A percentile compares a stretch with the other conserved stretches of the same genome.
These are phyloP conservation scores for Metarhizium robertsii DNA, from an alignment of 2,329 filamentous ascomycete genomes.

Conservation along the genomic window DNA sequence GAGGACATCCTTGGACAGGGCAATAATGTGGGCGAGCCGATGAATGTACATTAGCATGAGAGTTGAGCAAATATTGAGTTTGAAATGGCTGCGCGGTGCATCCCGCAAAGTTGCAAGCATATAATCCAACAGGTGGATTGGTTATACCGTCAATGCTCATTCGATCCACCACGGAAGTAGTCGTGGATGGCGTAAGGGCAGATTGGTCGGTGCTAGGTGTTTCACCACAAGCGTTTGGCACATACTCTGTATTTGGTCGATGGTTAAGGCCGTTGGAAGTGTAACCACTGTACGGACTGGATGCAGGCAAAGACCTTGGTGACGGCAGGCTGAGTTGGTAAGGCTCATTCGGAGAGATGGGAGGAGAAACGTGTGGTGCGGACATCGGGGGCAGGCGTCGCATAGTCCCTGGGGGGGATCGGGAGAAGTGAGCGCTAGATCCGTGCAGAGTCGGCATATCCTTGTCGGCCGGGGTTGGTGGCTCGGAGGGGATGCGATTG, in stretches of 20 bases:
- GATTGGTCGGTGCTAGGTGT: conserved; percentile 37
- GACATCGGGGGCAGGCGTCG: conserved; percentile 22
- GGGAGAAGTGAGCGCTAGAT: conserved; percentile 17
- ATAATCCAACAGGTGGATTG: conserved; percentile 41
- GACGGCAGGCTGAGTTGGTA: conserved; percentile 38
- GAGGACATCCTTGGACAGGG: conserved; percentile 50
- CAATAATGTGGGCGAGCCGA: conserved; percentile 58
- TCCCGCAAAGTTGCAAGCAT: conserved; percentile 49
- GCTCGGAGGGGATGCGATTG: conserved; percentile 20
- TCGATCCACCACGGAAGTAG: conserved; percentile 34
- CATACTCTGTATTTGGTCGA: conserved; percentile 31
- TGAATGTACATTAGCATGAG: conserved; percentile 66
- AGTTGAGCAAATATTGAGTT: conserved; percentile 69
- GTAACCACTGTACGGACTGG: conserved; percentile 30
- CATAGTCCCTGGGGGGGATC: conserved; percentile 25
- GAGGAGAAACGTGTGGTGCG: conserved; percentile 29
- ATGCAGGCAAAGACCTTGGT: conserved; percentile 30
- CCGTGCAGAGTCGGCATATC: conserved; percentile 17
- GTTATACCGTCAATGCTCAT: conserved; percentile 52
- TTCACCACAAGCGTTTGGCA: conserved; percentile 33
- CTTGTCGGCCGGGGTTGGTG: conserved; percentile 20
- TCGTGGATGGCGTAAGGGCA: conserved; percentile 30
- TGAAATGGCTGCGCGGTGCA: conserved; percentile 69
- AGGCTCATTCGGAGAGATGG: conserved; percentile 39
- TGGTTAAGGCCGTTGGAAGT: conserved; percentile 21